phyloP scores from a whole-genome alignment of 108 stramenopile genomes.

The Chaetoceros muelleri region DNA sequence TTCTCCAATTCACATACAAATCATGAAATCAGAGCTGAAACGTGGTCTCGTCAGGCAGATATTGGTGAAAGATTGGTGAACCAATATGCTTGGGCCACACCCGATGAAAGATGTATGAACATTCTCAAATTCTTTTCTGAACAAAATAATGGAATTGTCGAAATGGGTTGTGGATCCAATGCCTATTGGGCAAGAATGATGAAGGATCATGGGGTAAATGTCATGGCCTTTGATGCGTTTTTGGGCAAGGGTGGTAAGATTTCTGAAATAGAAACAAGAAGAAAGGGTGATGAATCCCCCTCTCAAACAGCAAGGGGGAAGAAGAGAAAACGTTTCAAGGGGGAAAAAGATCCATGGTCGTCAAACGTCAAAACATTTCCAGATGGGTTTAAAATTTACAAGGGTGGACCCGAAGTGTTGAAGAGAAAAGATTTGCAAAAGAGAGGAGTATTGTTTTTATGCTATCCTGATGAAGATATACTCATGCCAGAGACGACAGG shows the following conservation, averaged over 20 bases:
- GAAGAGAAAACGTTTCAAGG: conserved; percentile 2
- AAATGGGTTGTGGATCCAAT: conserved; percentile 78
- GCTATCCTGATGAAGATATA: conserved; percentile 80
- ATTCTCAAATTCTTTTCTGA: conserved; percentile 56
- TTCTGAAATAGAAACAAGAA: conserved; percentile 1
- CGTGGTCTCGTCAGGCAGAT: conserved; percentile 76
- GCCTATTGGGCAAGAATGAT: conserved; percentile 69
- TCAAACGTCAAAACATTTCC: background rate
- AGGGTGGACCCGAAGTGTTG: conserved; percentile 66
- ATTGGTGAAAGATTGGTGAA: conserved; percentile 68
- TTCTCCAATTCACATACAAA: conserved; percentile 36
- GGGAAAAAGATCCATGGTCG: conserved; percentile 3
- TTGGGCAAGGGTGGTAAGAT: conserved; percentile 49
- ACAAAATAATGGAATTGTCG: conserved; percentile 36
- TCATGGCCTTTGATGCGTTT: conserved; percentile 57
- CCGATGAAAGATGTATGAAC: conserved; percentile 34
- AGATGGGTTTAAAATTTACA: conserved; percentile 18
- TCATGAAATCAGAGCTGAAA: conserved; percentile 41
- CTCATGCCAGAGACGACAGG: background rate
- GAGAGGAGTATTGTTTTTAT: conserved; percentile 58
- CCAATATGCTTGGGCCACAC: conserved; percentile 73
- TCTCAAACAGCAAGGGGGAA: background rate
- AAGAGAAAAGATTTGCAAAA: conserved; percentile 23
- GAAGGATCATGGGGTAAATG: conserved; percentile 45
- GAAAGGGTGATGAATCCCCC: background rate